Conservation (phyloP, 2,329 filamentous ascomycete genomes). For the Xylariaceae sp. region DNA sequence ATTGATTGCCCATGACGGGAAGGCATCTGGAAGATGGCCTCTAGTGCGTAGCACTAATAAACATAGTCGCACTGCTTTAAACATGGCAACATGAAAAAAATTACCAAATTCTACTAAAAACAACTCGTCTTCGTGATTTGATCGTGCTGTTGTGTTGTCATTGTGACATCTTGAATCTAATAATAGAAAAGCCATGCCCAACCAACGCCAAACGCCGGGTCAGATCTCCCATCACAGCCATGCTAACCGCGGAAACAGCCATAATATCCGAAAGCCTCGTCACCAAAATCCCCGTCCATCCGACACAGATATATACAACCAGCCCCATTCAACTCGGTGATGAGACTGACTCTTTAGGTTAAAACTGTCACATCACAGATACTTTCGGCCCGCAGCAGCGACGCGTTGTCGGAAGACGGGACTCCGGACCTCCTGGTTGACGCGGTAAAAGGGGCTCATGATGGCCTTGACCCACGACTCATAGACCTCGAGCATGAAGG, state of each 20-base stretch:
- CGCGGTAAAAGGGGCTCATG: slow-evolving; percentile 93
- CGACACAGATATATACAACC: background rate
- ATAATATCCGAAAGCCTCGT: background rate
- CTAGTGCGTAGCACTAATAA: slow-evolving; percentile 24
- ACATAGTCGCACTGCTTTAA: slow-evolving; percentile 25
- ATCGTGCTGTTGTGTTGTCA: background rate
- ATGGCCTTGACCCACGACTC: slow-evolving; percentile 95
- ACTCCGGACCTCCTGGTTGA: slow-evolving; percentile 80
- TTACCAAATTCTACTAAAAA: background rate
- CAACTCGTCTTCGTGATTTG: background rate
- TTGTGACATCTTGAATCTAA: slow-evolving; percentile 11
- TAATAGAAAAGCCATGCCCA: background rate
- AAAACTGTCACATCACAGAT: slow-evolving; percentile 53
- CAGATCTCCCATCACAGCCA: background rate
- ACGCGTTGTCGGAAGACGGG: slow-evolving; percentile 80
- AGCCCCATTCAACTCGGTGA: background rate
- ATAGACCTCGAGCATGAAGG: slow-evolving; percentile 93
- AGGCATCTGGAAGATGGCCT: slow-evolving; percentile 23
- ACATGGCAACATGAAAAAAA: slow-evolving; percentile 21
- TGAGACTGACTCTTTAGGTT: background rate
- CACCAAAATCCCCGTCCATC: background rate
- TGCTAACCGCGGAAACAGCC: background rate
- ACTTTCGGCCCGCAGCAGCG: slow-evolving; percentile 85
- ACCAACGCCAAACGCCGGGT: slow-evolving; percentile 22
- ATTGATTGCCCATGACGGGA: slow-evolving; percentile 20